Conservation (phyloP, 2,329 filamentous ascomycete genomes). For the Tolypocladium endophyticum region DNA sequence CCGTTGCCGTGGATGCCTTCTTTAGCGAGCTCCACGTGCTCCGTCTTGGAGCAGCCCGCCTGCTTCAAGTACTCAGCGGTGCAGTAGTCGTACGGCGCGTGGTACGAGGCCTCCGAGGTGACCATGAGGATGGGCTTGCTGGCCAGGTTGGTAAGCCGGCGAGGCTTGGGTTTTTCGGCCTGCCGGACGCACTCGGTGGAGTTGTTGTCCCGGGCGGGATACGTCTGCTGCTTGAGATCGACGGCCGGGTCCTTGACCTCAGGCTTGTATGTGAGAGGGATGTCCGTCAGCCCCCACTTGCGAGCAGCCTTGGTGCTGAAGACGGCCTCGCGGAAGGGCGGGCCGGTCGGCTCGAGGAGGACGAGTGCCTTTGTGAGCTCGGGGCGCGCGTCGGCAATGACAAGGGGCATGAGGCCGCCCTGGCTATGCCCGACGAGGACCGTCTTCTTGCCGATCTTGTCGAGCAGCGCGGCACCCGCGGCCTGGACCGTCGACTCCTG, state of each 20-base stretch:
- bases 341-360: slow-evolving; percentile 34
- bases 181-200: slow-evolving; percentile 22
- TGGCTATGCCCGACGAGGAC: slow-evolving; percentile 34
- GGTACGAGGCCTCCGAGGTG: slow-evolving; percentile 32
- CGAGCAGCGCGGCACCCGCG: slow-evolving; percentile 30
- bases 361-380: slow-evolving; percentile 29
- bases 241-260: slow-evolving; percentile 21
- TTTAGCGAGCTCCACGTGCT: slow-evolving; percentile 25
- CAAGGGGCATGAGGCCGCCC: slow-evolving; percentile 29
- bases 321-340: slow-evolving; percentile 32
- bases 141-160: slow-evolving; percentile 6
- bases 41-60: slow-evolving; percentile 23
- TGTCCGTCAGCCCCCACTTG: slow-evolving; percentile 35
- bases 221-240: slow-evolving; percentile 21
- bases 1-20: slow-evolving; percentile 32
- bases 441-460: slow-evolving; percentile 28
- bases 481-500: slow-evolving; percentile 25
- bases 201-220: slow-evolving; percentile 11
- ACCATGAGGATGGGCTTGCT: slow-evolving; percentile 9
- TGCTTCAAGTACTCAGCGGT: slow-evolving; percentile 29
- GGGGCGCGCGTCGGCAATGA: slow-evolving; percentile 31
- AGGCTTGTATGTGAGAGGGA: slow-evolving; percentile 37
- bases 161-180: slow-evolving; percentile 8
- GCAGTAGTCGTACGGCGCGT: slow-evolving; percentile 34
- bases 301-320: slow-evolving; percentile 22